Evolutionary conservation across 805 yeast species (phyloP).

Genomic region (Yamadazyma takamatsuzukensis): DNA sequence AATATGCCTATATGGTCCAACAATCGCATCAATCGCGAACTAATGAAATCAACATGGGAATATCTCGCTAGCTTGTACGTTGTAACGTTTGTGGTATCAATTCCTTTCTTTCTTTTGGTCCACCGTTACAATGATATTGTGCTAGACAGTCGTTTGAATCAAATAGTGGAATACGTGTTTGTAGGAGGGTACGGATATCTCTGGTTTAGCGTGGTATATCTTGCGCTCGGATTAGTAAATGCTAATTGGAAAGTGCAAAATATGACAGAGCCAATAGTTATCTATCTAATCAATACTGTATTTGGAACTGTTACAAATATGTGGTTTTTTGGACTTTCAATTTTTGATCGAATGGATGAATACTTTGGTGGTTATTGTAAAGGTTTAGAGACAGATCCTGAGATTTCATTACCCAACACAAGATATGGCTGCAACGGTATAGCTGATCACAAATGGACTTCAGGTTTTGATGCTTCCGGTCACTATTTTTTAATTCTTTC

Average conservation of each 20-base stretch:
- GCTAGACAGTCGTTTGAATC: conserved; percentile 16
- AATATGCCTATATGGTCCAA: too few species aligned
- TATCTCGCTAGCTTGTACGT: conserved; percentile 6
- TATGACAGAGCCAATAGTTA: neutral
- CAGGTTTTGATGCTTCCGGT: conserved; percentile 54
- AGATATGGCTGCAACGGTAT: conserved; percentile 10
- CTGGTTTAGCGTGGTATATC: conserved; percentile 21
- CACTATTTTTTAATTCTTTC: conserved; percentile 46
- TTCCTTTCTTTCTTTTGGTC: conserved; percentile 18
- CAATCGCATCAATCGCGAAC: too few species aligned
- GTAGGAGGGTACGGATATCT: conserved; percentile 26
- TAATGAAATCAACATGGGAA: too few species aligned
- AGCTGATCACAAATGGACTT: conserved; percentile 37
- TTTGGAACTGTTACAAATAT: conserved; percentile 6
- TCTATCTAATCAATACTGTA: conserved; percentile 4
- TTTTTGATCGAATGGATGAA: conserved; percentile 31
- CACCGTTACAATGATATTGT: conserved; percentile 12
- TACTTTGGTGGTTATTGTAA: conserved; percentile 38
- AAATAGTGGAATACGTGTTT: conserved; percentile 10
- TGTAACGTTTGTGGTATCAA: conserved; percentile 15
- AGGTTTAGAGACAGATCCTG: neutral
- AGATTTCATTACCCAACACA: conserved; percentile 6
- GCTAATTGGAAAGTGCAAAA: too few species aligned
- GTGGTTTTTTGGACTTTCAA: conserved; percentile 35
- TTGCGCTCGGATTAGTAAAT: neutral